These are phyloP conservation scores for Boletus smithii DNA, from an alignment of 1,284 basidiomycete genomes.

Conservation along the genomic window DNA sequence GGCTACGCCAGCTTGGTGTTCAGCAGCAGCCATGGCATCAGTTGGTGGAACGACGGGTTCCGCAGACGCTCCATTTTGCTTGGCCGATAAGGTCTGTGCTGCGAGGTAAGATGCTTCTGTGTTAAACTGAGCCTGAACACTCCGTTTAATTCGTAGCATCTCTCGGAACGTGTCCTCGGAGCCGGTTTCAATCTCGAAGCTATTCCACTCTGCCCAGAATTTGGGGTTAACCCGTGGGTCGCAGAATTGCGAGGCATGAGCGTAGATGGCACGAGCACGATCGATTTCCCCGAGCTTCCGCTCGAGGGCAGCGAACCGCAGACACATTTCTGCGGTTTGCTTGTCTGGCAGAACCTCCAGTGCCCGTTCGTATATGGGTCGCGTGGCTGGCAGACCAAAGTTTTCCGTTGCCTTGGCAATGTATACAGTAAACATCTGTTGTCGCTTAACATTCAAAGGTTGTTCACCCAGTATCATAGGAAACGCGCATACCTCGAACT, in stretches of 20 bases:
- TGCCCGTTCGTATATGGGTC: constrained; percentile 97
- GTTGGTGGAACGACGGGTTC: constrained; percentile 55
- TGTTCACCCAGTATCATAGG: neutral
- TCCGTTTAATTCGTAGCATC: constrained; percentile 97
- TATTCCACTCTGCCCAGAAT: constrained; percentile 98
- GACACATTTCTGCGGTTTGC: constrained; percentile 97
- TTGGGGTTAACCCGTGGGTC: constrained; percentile 87
- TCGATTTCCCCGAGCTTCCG: constrained; percentile 99
- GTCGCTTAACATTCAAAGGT: constrained; percentile 8
- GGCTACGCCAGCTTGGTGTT: constrained; percentile 44
- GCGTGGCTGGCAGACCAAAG: constrained; percentile 94
- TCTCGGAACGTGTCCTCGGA: constrained; percentile 99
- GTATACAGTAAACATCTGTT: constrained; percentile 93
- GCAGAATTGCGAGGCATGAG: constrained; percentile 97
- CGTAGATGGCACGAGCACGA: constrained; percentile 93
- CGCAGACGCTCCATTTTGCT: constrained; percentile 51
- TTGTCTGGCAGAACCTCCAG: constrained; percentile 89
- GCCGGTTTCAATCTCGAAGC: constrained; percentile 96
- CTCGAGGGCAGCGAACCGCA: constrained; percentile 94
- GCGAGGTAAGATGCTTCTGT: constrained; percentile 90
- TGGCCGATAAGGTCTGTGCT: constrained; percentile 76
- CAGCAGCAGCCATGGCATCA: constrained; percentile 71
- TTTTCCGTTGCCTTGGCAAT: constrained; percentile 96
- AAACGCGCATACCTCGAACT: constrained; percentile 76
- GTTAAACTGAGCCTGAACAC: constrained; percentile 98